Conservation (phyloP, 352 stramenopile species). For the Globisporangium rhizosaccharum region DNA sequence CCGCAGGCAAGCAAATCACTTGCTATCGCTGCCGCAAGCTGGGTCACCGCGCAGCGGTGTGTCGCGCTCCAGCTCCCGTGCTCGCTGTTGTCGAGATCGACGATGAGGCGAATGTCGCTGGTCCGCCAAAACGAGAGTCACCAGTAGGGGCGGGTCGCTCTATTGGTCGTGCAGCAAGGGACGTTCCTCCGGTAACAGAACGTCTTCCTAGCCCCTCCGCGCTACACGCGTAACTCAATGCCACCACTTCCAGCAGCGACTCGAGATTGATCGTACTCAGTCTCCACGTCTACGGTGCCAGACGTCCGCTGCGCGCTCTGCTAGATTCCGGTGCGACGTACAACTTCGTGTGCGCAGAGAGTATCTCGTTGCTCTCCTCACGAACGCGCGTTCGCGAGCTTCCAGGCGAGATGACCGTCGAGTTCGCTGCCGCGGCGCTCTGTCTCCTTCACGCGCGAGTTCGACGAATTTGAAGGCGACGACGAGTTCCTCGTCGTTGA, state of each 20-base stretch:
- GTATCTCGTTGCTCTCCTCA: neutral
- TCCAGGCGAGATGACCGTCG: neutral
- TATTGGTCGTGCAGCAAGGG: neutral
- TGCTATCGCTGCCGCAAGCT: neutral
- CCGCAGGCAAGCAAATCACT: too few relatives aligned
- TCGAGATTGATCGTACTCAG: constrained; percentile 14
- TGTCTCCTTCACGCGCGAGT: too few relatives aligned
- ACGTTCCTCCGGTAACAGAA: neutral
- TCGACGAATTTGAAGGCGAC: too few relatives aligned
- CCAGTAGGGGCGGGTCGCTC: too few relatives aligned
- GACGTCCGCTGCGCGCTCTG: neutral
- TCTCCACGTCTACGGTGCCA: constrained; percentile 11
- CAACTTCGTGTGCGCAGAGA: neutral
- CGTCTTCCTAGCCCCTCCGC: neutral
- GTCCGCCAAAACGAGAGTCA: too few relatives aligned
- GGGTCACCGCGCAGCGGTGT: neutral
- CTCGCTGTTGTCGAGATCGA: neutral
- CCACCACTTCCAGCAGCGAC: constrained; percentile 15
- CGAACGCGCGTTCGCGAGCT: neutral
- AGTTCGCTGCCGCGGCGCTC: constrained; percentile 8
- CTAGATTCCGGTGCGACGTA: neutral
- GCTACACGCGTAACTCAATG: constrained; percentile 2
- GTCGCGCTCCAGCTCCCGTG: constrained; percentile 7
- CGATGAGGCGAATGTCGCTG: neutral
- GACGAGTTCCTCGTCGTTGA: too few relatives aligned